These are phyloP conservation scores for Onygena corvina DNA, from an alignment of 2,329 filamentous ascomycete species.

Conservation along the genomic window DNA sequence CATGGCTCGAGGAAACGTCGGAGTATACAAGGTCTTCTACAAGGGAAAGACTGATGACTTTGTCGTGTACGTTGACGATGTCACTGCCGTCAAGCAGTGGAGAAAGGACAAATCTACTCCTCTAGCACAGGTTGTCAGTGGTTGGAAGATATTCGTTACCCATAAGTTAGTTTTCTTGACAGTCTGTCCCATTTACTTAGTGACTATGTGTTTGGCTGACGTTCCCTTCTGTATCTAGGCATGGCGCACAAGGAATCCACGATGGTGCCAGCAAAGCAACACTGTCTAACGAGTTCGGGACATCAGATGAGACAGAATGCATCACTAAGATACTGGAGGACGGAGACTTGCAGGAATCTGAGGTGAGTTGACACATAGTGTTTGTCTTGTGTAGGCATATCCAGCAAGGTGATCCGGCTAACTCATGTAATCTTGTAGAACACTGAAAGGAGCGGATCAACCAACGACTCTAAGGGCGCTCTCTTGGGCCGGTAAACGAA, in stretches of 20 bases:
- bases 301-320: constrained; percentile 63
- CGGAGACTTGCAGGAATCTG: constrained; percentile 53
- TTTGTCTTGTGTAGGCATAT: background rate
- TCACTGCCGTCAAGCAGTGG: constrained; percentile 64
- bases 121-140: constrained; percentile 69
- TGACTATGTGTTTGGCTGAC: constrained; percentile 5
- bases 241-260: constrained; percentile 69
- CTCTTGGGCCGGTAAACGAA: constrained; percentile 9
- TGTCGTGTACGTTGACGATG: constrained; percentile 52
- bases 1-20: constrained; percentile 61
- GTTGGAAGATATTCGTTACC: constrained; percentile 81
- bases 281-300: constrained; percentile 81
- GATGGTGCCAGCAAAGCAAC: constrained; percentile 62
- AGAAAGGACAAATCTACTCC: constrained; percentile 65
- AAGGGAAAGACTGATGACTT: constrained; percentile 63
- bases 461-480: constrained; percentile 21
- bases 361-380: constrained; percentile 35
- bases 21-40: constrained; percentile 70
- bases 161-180: constrained; percentile 57
- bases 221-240: constrained; percentile 41
- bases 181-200: background rate
- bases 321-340: constrained; percentile 70
- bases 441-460: constrained; percentile 24
- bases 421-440: constrained; percentile 19
- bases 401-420: background rate